Percentiles rank a stretch among this genome's conserved stretches.
Evolutionary conservation across 2,329 filamentous ascomycete species (phyloP).

Genomic region (Aspergillus sp.): DNA sequence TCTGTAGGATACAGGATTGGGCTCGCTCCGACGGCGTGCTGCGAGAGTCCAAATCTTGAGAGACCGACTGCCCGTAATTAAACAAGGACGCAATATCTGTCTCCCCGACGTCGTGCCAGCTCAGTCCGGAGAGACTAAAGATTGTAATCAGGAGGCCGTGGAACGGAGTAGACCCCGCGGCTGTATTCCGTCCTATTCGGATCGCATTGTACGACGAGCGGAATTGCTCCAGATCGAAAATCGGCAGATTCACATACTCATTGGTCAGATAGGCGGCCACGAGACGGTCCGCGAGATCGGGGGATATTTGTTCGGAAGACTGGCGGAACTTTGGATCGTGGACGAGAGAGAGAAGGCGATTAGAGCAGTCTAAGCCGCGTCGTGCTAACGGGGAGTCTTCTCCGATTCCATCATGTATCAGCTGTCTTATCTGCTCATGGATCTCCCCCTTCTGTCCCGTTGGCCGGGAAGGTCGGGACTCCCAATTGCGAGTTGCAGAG

Average conservation of each 20-base stretch:
- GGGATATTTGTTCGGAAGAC: slow-evolving; percentile 10
- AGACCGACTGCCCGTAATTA: slow-evolving; percentile 16
- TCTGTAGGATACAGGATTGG: slow-evolving; percentile 22
- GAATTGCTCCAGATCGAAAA: slow-evolving; percentile 21
- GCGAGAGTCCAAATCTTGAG: slow-evolving; percentile 13
- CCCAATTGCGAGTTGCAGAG: too few relatives aligned
- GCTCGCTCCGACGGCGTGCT: slow-evolving; percentile 12
- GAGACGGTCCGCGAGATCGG: slow-evolving; percentile 16
- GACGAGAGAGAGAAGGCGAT: not conserved
- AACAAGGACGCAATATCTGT: slow-evolving; percentile 17
- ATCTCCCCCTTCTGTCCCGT: slow-evolving; percentile 6
- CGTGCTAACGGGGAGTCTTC: not conserved
- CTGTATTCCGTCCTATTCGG: slow-evolving; percentile 2
- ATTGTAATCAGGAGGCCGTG: slow-evolving; percentile 20
- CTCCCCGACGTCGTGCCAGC: slow-evolving; percentile 2
- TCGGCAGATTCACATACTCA: slow-evolving; percentile 27
- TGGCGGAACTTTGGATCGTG: not conserved
- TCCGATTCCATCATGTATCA: slow-evolving; percentile 1
- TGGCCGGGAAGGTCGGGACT: not conserved
- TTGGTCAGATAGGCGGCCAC: slow-evolving; percentile 21
- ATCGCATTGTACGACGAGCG: slow-evolving; percentile 14
- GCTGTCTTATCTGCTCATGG: not conserved
- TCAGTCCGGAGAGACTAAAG: slow-evolving; percentile 20
- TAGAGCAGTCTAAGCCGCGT: not conserved
- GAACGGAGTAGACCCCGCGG: slow-evolving; percentile 13